Base-by-base conservation (phyloP, 495 filamentous ascomycete species). In the Rhizodiscina lignyota region DNA sequence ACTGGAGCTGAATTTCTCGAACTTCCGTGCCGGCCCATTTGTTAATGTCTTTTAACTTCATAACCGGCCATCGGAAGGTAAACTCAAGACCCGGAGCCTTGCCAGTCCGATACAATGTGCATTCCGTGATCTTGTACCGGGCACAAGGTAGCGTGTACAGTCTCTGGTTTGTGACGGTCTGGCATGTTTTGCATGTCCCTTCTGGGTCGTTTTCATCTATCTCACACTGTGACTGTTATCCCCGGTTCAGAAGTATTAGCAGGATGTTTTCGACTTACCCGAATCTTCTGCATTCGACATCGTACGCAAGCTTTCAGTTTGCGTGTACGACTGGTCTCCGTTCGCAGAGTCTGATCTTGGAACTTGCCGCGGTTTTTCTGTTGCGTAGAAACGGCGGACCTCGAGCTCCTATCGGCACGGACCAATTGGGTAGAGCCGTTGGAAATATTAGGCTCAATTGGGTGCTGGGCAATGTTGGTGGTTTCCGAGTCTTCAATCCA, bases 1-100 rank as follows among this genome's bases (percentile, higher is more conserved):
- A n/a, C n/a, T n/a, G n/a, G n/a, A n/a, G n/a, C n/a, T n/a, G n/a
- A n/a, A n/a, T n/a, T n/a, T n/a, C n/a, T n/a, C n/a, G n/a, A n/a
- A n/a, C n/a, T n/a, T n/a, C n/a, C n/a, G n/a, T n/a, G n/a, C n/a
- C n/a, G n/a, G 30, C 33, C 45, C 45, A 48, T 4, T 35, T 23
- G 11, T 23, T 28, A 11, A 49, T 45, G 4, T 48, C 44, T 22
- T 37, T 36, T 1, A 48, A 35, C 28, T 44, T 26, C 44, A 44
- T 44, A 17, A 29, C 32, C 21, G 37, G 42, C 44, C 44, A 48
- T 19, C 44, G 18, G 19, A 16, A 10, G 4, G 31, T 44, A 37
- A 37, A 48, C 3, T 29, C 5, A 2, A 21, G 15, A n/a, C n/a
- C n/a, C n/a, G n/a, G n/a, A n/a, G n/a, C n/a, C 21, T 35, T 30